Evolutionary conservation across 208 protist genomes (phyloP).

Genomic region (Leptomonas pyrrhocoris): DNA sequence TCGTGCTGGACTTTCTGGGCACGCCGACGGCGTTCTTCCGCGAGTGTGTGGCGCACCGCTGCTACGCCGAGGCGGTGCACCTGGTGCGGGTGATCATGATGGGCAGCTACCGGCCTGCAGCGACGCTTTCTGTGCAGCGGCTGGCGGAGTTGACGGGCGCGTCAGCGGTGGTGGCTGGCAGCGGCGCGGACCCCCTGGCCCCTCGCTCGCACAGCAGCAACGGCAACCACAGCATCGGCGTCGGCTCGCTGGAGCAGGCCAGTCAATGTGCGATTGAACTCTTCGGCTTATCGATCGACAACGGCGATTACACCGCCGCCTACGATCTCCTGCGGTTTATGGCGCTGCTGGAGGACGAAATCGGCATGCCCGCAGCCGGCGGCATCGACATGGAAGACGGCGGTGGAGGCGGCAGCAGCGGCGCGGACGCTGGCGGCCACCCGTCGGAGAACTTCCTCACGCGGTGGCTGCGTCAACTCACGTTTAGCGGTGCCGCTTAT

Average conservation of each 20-base stretch:
- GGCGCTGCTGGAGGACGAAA: conserved; percentile 58
- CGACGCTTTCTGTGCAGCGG: conserved; percentile 14
- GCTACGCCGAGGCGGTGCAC: conserved; percentile 67
- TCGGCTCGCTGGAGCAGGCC: conserved; percentile 33
- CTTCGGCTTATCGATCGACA: conserved; percentile 38
- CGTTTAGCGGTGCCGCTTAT: conserved; percentile 19
- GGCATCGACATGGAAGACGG: conserved; percentile 4
- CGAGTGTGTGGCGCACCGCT: conserved; percentile 67
- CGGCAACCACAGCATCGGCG: background rate
- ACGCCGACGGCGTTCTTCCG: conserved; percentile 61
- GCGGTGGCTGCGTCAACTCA: conserved; percentile 38
- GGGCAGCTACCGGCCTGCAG: conserved; percentile 35
- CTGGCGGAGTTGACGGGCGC: conserved; percentile 4
- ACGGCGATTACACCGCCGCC: conserved; percentile 47
- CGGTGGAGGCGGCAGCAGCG: background rate
- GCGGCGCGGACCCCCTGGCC: conserved; percentile 1
- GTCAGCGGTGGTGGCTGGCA: too few relatives aligned
- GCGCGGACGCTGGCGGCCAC: background rate
- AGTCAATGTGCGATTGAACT: conserved; percentile 45
- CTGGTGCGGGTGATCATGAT: conserved; percentile 76
- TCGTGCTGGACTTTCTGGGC: conserved; percentile 74
- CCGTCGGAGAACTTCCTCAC: conserved; percentile 23
- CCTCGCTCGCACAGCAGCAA: background rate
- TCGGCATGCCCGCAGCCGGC: conserved; percentile 34
- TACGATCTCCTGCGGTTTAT: conserved; percentile 78